Base-by-base conservation (phyloP, 2,329 filamentous ascomycete species). In the Neonectria neomacrospora region DNA sequence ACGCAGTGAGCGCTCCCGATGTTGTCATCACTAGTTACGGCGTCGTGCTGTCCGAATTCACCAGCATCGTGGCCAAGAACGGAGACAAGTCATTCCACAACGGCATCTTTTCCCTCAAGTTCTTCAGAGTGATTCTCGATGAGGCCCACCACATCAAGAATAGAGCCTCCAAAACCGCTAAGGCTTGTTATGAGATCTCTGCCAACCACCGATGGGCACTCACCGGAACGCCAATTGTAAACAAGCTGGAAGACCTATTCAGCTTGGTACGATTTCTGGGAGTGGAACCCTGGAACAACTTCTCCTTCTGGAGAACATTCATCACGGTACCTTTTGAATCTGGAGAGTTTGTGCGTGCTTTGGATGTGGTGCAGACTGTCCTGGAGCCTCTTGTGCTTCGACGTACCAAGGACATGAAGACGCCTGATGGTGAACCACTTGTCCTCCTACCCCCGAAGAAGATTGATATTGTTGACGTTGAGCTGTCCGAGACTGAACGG, bases 281-380 rank as follows among this genome's bases (percentile, higher is more conserved):
- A 60, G 96, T 99, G 4, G 95, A 98, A 76, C 96, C 96, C 0
- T 99, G 96, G 96, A 96, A 91, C 73, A 98, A 98, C 77, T 99
- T 99, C 77, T 97, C 94, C 0, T 99, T 97, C 80, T 99, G 96
- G 96, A 94, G 94, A 76, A 98, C 96, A 0, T 99, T 99, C 76
- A 98, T 99, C 74, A 99, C 96, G 0, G 90, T 97, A 1, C 96
- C 96, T 0, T 99, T 99, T 68, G 96, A 99, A 77, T 95, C 93
- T 0, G 96, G 96, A 69, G 92, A 99, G 67, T 97, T 97, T 75
- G 88, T 97, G 70, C 90, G 94, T 5, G 96, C 96, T 1, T 83
- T 99, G 8, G 96, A 98, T 75, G 96, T 99, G 2, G 96, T 99
- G 2, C 96, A 99, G 76, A 99, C 95, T 0, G 95, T 99, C 0